These are phyloP conservation scores for Aspergillus carbonarius DNA, from an alignment of 2,329 filamentous ascomycete species.

Conservation along the genomic window DNA sequence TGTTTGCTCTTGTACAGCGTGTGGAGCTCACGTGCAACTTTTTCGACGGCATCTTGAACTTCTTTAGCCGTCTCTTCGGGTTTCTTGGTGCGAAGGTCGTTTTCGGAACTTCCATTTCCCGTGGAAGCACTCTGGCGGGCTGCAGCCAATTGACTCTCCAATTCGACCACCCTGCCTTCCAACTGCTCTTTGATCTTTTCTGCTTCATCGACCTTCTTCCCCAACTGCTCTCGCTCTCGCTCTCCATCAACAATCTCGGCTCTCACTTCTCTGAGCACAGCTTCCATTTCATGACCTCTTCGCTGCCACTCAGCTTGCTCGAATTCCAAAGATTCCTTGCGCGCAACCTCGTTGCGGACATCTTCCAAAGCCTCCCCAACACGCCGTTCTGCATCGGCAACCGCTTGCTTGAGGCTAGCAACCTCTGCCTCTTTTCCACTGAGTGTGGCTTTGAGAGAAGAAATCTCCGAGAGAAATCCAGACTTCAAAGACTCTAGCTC, in stretches of 20 bases:
- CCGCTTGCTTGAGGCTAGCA: conserved; percentile 78
- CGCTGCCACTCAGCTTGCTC: conserved; percentile 83
- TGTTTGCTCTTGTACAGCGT: conserved; percentile 95
- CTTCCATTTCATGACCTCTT: conserved; percentile 81
- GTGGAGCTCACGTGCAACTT: conserved; percentile 91
- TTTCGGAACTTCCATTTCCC: conserved; percentile 32
- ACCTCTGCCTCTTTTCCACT: conserved; percentile 93
- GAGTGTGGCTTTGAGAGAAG: conserved; percentile 85
- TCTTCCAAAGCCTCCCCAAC: conserved; percentile 84
- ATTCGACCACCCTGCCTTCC: conserved; percentile 47
- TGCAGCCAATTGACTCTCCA: conserved; percentile 48
- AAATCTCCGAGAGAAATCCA: conserved; percentile 86
- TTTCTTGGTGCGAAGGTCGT: conserved; percentile 39
- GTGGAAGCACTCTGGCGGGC: conserved; percentile 34
- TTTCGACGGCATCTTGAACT: conserved; percentile 81
- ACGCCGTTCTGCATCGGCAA: conserved; percentile 86
- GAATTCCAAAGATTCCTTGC: conserved; percentile 68
- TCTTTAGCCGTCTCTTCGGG: conserved; percentile 57
- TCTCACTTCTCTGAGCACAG: conserved; percentile 73
- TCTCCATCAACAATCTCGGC: conserved; percentile 77
- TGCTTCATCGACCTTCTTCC: conserved; percentile 71
- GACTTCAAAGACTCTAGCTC: conserved; percentile 94
- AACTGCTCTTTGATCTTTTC: conserved; percentile 58
- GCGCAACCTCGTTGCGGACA: conserved; percentile 71
- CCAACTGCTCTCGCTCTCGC: conserved; percentile 76